phyloP scores from a whole-genome alignment of 2,329 filamentous ascomycete species.

The Aspergillus viridinutans region DNA sequence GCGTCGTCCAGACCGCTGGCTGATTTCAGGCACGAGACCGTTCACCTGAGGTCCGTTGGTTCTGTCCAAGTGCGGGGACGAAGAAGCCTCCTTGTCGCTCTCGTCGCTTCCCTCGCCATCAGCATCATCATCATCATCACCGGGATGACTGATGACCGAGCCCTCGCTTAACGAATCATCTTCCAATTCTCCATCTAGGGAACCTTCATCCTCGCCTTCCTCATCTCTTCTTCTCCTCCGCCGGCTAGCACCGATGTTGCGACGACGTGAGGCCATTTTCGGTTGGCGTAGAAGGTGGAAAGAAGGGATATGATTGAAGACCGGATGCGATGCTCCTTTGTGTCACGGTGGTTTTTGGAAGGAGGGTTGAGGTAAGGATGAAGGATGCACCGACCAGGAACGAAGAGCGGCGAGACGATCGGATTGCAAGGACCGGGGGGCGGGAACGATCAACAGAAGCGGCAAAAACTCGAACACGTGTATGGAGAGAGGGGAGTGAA shows the following conservation, averaged over 20 bases:
- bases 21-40: conserved; percentile 25
- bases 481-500: not conserved
- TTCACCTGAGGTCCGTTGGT: conserved; percentile 22
- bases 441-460: conserved; percentile 6
- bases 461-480: conserved; percentile 8
- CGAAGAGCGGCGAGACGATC: conserved; percentile 16
- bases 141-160: conserved; percentile 52
- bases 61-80: conserved; percentile 19
- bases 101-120: conserved; percentile 57
- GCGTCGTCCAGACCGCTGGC: conserved; percentile 26
- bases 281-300: conserved; percentile 1
- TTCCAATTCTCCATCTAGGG: conserved; percentile 48
- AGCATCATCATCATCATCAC: conserved; percentile 56
- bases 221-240: conserved; percentile 43
- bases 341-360: not conserved
- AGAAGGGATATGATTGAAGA: not conserved
- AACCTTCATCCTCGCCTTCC: conserved; percentile 48
- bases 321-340: not conserved
- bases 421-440: conserved; percentile 19
- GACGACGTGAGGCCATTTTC: conserved; percentile 43
- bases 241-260: conserved; percentile 43
- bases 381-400: conserved; percentile 15
- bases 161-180: conserved; percentile 63
- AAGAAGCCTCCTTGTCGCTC: conserved; percentile 49
- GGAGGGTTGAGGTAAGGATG: conserved; percentile 10